A percentile compares a stretch with the other conserved stretches of the same genome.
Conservation (phyloP, 306 rosid genomes). For the Erythrophleum fordii region DNA sequence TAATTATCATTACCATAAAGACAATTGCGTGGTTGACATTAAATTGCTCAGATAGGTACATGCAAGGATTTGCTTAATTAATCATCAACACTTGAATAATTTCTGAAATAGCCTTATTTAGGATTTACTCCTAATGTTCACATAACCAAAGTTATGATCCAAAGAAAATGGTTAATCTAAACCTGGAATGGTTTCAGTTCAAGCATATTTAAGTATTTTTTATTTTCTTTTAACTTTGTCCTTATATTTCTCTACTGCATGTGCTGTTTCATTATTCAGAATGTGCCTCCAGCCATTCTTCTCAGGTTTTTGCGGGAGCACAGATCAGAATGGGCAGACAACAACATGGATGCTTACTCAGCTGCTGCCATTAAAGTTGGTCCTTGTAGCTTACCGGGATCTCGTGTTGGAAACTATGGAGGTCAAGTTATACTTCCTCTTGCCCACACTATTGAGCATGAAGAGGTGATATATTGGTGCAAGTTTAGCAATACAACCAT, state of each 20-base stretch:
- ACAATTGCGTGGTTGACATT: constrained; percentile 1
- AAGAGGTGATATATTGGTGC: constrained; percentile 64
- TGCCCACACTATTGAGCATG: constrained; percentile 95
- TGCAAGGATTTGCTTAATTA: constrained; percentile 20
- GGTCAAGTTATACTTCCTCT: constrained; percentile 97
- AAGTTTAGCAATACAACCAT: not conserved
- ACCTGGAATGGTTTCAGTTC: not conserved
- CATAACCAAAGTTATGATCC: not conserved
- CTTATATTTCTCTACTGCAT: constrained; percentile 30
- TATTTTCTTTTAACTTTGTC: not conserved
- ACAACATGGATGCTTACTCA: constrained; percentile 90
- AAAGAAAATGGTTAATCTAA: not conserved
- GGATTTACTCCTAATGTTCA: not conserved
- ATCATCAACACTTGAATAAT: not conserved
- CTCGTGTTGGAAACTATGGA: constrained; percentile 87
- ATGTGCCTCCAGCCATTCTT: constrained; percentile 96
- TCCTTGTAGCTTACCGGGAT: constrained; percentile 90
- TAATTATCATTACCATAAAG: not conserved
- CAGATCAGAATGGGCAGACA: constrained; percentile 99
- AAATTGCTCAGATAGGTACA: constrained; percentile 27
- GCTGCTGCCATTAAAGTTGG: constrained; percentile 97
- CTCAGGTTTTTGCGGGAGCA: constrained; percentile 94
- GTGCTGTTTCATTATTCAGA: constrained; percentile 53
- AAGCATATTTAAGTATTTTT: not conserved
- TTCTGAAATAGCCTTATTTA: constrained; percentile 1